Evolutionary conservation across 2,329 filamentous ascomycete genomes (phyloP).

Genomic region (Cadophora sp.): DNA sequence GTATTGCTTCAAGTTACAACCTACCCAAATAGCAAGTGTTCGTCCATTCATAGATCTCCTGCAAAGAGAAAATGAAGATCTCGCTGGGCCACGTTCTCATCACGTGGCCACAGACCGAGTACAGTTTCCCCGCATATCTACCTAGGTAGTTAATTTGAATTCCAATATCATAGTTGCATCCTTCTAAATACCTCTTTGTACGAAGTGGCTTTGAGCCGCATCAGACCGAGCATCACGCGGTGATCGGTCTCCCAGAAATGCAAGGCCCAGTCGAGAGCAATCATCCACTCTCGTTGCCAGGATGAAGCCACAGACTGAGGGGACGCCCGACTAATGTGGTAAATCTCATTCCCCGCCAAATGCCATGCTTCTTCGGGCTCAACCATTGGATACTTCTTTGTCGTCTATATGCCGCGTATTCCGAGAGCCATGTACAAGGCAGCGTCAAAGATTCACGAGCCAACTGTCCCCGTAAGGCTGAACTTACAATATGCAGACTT

Average conservation of each 20-base stretch:
- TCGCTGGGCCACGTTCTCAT: background rate
- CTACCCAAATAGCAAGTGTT: no score
- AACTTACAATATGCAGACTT: background rate
- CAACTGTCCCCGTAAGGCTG: background rate
- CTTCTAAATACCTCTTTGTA: background rate
- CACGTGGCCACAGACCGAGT: slow-evolving; percentile 4
- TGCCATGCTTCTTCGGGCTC: no score
- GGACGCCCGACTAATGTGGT: background rate
- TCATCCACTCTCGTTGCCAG: background rate
- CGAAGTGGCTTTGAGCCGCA: background rate
- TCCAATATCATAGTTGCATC: background rate
- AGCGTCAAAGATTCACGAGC: background rate
- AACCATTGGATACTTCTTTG: no score
- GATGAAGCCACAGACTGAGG: background rate
- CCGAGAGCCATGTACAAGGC: background rate
- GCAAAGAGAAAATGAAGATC: no score
- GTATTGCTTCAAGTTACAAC: no score
- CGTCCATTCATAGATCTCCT: no score
- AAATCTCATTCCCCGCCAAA: background rate
- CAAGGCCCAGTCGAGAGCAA: background rate
- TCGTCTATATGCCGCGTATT: background rate
- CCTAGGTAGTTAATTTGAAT: background rate
- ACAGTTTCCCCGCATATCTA: no score
- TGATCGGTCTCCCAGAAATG: slow-evolving; percentile 5
- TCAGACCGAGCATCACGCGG: slow-evolving; percentile 11